A percentile compares a stretch with the other conserved stretches of the same genome.
These are phyloP conservation scores for Gentiana dahurica DNA, from an alignment of 257 asterid species.

Conservation along the genomic window DNA sequence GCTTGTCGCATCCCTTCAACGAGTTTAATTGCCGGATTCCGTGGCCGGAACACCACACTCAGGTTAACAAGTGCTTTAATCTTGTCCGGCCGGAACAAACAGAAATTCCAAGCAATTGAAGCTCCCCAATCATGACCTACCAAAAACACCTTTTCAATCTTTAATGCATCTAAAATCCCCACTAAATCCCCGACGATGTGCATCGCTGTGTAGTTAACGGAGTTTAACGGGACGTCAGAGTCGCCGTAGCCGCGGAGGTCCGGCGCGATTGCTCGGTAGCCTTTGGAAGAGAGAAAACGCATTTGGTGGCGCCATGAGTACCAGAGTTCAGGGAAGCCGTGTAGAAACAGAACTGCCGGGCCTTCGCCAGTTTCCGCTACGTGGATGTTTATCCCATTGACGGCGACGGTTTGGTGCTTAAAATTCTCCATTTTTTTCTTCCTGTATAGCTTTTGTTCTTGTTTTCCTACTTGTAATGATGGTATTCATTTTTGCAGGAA, in stretches of 20 bases:
- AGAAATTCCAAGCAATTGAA: constrained; percentile 59
- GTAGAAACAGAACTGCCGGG: constrained; percentile 72
- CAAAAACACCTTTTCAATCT: constrained; percentile 49
- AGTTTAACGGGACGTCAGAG: constrained; percentile 62
- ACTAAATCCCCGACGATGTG: constrained; percentile 75
- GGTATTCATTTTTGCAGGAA: no score
- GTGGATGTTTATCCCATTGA: constrained; percentile 77
- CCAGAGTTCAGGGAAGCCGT: constrained; percentile 99
- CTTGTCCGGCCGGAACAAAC: constrained; percentile 67
- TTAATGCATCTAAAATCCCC: constrained; percentile 45
- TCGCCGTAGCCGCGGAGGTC: constrained; percentile 96
- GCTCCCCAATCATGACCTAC: constrained; percentile 99
- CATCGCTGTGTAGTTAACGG: constrained; percentile 62
- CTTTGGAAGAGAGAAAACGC: constrained; percentile 58
- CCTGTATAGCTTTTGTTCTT: background rate
- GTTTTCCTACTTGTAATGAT: no score
- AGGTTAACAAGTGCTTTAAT: constrained; percentile 68
- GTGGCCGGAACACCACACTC: constrained; percentile 55
- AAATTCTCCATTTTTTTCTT: constrained; percentile 47
- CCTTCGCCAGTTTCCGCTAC: constrained; percentile 82
- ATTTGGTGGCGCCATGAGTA: constrained; percentile 97
- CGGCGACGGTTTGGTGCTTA: constrained; percentile 36
- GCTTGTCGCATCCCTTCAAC: constrained; percentile 46
- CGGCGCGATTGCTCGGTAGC: constrained; percentile 82
- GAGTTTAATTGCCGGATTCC: constrained; percentile 52